A percentile compares a stretch with the other conserved stretches of the same genome.
Evolutionary conservation across 176 grass and related monocot species (phyloP).

Genomic region (Avena insularis): DNA sequence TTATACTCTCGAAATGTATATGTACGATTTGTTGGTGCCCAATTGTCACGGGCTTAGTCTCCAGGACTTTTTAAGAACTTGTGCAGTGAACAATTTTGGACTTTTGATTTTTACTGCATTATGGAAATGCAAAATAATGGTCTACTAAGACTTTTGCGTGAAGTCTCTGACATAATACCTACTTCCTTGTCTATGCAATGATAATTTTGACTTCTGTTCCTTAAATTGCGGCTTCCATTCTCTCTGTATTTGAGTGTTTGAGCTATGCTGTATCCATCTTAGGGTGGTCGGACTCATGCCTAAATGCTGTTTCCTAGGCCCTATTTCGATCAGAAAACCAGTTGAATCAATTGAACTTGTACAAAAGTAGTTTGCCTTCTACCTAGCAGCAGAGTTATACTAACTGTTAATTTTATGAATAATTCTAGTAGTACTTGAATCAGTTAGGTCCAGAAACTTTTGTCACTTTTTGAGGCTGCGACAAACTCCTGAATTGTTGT

Average conservation of each 20-base stretch:
- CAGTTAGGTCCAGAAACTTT: not conserved
- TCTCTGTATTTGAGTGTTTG: not conserved
- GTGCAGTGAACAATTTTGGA: not conserved
- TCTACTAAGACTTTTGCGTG: not conserved
- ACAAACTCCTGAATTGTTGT: slow-evolving; percentile 6
- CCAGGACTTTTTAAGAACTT: not conserved
- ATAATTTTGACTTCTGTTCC: slow-evolving; percentile 24
- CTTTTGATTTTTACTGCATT: not conserved
- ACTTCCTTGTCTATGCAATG: not conserved
- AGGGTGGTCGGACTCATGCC: not conserved
- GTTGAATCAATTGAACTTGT: not conserved
- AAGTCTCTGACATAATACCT: not conserved
- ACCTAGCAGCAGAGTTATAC: not conserved
- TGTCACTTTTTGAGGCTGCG: slow-evolving; percentile 2
- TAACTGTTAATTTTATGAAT: slow-evolving; percentile 1
- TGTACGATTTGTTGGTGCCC: not conserved
- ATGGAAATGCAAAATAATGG: not conserved
- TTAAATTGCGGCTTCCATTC: not conserved
- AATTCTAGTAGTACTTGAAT: not conserved
- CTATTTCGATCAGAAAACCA: not conserved
- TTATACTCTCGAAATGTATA: not conserved
- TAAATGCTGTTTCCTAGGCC: slow-evolving; percentile 5
- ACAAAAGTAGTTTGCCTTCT: slow-evolving; percentile 9
- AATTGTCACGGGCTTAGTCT: not conserved
- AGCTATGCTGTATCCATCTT: not conserved